phyloP scores from a whole-genome alignment of 768 basidiomycete species.

The Pisolithus sp. region DNA sequence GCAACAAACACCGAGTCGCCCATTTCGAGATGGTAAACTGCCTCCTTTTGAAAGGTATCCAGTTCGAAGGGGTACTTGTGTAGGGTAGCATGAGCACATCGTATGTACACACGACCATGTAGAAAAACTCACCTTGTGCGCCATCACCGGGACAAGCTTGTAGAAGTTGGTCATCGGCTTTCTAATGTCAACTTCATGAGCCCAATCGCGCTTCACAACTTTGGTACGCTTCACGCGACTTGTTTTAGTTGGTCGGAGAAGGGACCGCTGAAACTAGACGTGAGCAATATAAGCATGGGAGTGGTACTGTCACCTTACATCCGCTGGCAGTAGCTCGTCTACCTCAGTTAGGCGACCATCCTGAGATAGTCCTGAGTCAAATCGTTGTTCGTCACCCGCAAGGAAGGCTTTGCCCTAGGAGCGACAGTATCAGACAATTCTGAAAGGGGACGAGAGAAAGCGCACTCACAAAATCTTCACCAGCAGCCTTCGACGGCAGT shows the following conservation, averaged over 20 bases:
- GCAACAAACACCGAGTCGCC: constrained; percentile 99
- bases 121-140: constrained; percentile 60
- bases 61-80: constrained; percentile 96
- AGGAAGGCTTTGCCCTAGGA: constrained; percentile 16
- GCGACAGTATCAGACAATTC: constrained; percentile 20
- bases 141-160: constrained; percentile 94
- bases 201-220: constrained; percentile 89
- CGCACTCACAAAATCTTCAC: constrained; percentile 12
- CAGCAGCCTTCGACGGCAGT: background rate
- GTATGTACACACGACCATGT: background rate
- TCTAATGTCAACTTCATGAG: constrained; percentile 92
- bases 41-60: constrained; percentile 98
- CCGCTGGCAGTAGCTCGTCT: constrained; percentile 71
- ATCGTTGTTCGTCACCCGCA: constrained; percentile 16
- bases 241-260: constrained; percentile 49
- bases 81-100: background rate
- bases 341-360: constrained; percentile 43
- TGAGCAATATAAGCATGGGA: constrained; percentile 3
- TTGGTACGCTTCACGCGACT: constrained; percentile 39
- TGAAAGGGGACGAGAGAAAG: constrained; percentile 3
- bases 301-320: constrained; percentile 27
- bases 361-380: constrained; percentile 13
- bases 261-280: constrained; percentile 38
- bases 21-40: constrained; percentile 94
- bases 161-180: constrained; percentile 83